These are phyloP conservation scores for Posidonia australis DNA, from an alignment of 106 monocot species.

Conservation along the genomic window DNA sequence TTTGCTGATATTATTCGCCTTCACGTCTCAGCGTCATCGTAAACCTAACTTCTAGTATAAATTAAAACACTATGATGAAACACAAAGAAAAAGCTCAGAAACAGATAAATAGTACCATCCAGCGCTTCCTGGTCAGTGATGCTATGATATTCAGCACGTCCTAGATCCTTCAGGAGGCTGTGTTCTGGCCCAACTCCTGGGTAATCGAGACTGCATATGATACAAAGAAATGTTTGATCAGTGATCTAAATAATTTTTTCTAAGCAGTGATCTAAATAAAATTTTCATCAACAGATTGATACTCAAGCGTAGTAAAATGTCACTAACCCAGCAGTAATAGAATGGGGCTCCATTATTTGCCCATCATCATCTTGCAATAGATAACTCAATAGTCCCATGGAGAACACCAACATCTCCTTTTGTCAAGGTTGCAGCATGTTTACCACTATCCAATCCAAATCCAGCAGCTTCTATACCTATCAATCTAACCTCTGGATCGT, in stretches of 20 bases:
- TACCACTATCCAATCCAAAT: constrained; percentile 48
- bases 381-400: constrained; percentile 72
- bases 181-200: constrained; percentile 97
- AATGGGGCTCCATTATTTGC: constrained; percentile 62
- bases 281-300: background rate
- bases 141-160: constrained; percentile 89
- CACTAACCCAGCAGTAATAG: constrained; percentile 77
- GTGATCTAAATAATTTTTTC: background rate
- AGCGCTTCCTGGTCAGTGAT: constrained; percentile 82
- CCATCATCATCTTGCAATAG: constrained; percentile 78
- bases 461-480: constrained; percentile 79
- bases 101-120: constrained; percentile 38
- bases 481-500: constrained; percentile 51
- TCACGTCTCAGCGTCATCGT: too few species aligned
- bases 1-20: too few species aligned
- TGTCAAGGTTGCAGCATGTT: constrained; percentile 59
- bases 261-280: background rate
- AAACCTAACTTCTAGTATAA: too few species aligned
- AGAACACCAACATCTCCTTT: constrained; percentile 66
- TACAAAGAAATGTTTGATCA: background rate
- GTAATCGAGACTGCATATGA: constrained; percentile 66
- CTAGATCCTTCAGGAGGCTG: constrained; percentile 75
- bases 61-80: too few species aligned
- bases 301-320: background rate
- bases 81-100: background rate